Evolutionary conservation across 176 grass and related monocot species (phyloP), one percentile per base, ranked within the genome.

Genomic region (Avena insularis): DNA sequence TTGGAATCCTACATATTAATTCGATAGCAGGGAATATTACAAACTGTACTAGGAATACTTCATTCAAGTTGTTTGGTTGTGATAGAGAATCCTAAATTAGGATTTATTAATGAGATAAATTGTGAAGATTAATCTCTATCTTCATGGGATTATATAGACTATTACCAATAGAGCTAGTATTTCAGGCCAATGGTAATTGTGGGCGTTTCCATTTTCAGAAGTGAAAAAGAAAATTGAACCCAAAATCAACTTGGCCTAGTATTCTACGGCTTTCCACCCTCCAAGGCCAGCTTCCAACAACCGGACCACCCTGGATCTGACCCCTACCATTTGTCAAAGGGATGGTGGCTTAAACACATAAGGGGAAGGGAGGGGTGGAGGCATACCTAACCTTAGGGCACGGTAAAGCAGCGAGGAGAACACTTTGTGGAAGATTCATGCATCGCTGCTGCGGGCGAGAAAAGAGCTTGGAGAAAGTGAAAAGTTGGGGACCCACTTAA

Each of bases 11-110:
- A 29, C 25, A 21, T 64, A 29, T 64, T 23, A 64, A 29, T 63
- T 63, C 4, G 21, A 63, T 63, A 63, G 61, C 23, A 31, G 27
- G 23, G 61, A 64, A 64, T 29, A 63, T 63, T 63, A 63, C 60
- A 64, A 64, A 25, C 61, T 64, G 29, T 64, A 64, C 61, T 25
- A 29, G 23, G 61, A 64, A 64, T 64, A 27, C 61, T 64, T 9
- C n/a, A 62, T 62, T 62, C n/a, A 62, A 62, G n/a, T 62, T 62
- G 59, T 62, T 62, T 62, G 59, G 59, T 62, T 62, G 59, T 23
- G n/a, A 62, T n/a, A 62, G n/a, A 62, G 59, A n/a, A 59, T 59
- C 19, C 59, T 23, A 62, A 25, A 62, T 62, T 62, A 23, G 21
- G 23, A 62, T 62, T 9, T 62, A 25, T 64, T 27, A 64, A 64